phyloP scores from a whole-genome alignment of 495 filamentous ascomycete genomes.

The Penicillium odoratum region DNA sequence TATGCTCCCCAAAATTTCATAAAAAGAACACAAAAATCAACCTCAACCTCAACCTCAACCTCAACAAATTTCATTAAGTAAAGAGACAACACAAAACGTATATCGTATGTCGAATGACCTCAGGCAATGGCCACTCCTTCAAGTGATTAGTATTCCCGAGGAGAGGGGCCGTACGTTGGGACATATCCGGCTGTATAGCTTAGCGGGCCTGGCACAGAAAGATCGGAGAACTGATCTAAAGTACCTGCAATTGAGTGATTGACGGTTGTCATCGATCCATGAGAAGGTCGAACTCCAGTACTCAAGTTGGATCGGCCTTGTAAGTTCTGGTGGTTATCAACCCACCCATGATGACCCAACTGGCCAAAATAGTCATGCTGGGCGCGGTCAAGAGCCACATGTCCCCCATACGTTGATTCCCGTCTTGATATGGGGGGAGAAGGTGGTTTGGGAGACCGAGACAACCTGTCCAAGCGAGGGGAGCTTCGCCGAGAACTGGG shows the following conservation, averaged over 20 bases:
- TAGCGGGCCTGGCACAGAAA: conserved; percentile 33
- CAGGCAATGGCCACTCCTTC: background rate
- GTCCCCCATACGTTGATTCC: conserved; percentile 34
- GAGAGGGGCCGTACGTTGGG: conserved; percentile 28
- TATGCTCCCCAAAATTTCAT: background rate
- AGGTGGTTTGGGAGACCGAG: conserved; percentile 43
- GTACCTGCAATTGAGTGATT: conserved; percentile 29
- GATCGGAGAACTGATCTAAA: conserved; percentile 38
- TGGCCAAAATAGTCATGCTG: conserved; percentile 38
- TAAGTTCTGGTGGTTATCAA: conserved; percentile 28
- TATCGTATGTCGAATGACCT: background rate
- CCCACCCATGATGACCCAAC: conserved; percentile 30
- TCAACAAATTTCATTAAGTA: background rate
- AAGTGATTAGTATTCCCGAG: conserved; percentile 29
- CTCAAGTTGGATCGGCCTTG: conserved; percentile 25
- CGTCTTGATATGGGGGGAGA: conserved; percentile 41
- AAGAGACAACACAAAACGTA: background rate
- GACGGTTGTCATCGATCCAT: conserved; percentile 24
- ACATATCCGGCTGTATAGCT: conserved; percentile 36
- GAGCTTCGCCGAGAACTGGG: conserved; percentile 47
- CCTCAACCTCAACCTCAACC: no score
- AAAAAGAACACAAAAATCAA: no score
- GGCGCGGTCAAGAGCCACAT: conserved; percentile 28
- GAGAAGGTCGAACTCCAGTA: conserved; percentile 28
- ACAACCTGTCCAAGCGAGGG: conserved; percentile 37